These are phyloP conservation scores for Rutstroemia sp. DNA, from an alignment of 2,329 filamentous ascomycete species.

Conservation along the genomic window DNA sequence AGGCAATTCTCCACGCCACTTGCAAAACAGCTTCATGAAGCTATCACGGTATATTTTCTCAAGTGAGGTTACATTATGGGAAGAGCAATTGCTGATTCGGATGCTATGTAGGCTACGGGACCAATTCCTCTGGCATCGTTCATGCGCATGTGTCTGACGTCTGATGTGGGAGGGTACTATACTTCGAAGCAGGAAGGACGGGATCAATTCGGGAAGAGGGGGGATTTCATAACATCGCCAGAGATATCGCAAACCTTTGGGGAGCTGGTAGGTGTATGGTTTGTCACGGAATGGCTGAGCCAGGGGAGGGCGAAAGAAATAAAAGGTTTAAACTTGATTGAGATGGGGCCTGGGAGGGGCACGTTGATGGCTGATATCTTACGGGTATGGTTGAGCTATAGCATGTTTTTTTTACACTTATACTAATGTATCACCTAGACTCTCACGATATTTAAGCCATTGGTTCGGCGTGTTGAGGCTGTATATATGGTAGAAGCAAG, in stretches of 20 bases:
- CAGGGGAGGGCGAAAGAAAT: constrained; percentile 72
- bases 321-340: constrained; percentile 77
- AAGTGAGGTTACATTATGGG: background rate
- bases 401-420: constrained; percentile 4
- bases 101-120: constrained; percentile 59
- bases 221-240: constrained; percentile 94
- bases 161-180: constrained; percentile 88
- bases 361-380: constrained; percentile 97
- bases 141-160: constrained; percentile 97
- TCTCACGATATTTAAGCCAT: constrained; percentile 71
- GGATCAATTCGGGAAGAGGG: constrained; percentile 87
- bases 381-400: constrained; percentile 49
- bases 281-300: constrained; percentile 92
- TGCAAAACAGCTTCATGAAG: constrained; percentile 77
- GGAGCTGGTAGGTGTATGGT: constrained; percentile 89
- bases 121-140: constrained; percentile 88
- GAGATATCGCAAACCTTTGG: constrained; percentile 98
- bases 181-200: constrained; percentile 62
- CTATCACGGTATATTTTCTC: constrained; percentile 61
- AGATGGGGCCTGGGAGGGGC: constrained; percentile 87
- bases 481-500: constrained; percentile 96
- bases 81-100: constrained; percentile 29
- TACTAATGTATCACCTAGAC: constrained; percentile 47
- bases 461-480: constrained; percentile 71
- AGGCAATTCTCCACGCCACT: constrained; percentile 82